These are phyloP conservation scores for Colletotrichum sansevieriae DNA, from an alignment of 2,329 filamentous ascomycete genomes.

Conservation along the genomic window DNA sequence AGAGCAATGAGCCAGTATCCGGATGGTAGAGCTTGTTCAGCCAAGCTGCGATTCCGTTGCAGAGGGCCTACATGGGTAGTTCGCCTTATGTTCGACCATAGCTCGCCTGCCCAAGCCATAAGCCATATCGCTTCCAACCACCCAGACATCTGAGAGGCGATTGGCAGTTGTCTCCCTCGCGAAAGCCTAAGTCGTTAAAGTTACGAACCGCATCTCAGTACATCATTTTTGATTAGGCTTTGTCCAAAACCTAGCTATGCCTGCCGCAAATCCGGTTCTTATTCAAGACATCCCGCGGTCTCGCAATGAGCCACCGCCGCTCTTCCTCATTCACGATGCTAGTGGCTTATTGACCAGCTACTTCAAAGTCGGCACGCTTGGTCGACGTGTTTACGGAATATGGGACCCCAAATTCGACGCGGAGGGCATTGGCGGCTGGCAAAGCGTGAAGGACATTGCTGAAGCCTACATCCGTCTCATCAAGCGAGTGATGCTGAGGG, in stretches of 20 bases:
- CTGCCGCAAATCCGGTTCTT: conserved; percentile 25
- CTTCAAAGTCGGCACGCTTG: conserved; percentile 29
- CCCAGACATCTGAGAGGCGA: too few species aligned
- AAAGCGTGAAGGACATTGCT: conserved; percentile 25
- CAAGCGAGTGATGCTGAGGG: conserved; percentile 34
- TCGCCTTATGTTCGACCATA: too few species aligned
- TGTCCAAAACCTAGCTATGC: conserved; percentile 13
- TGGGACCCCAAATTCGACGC: conserved; percentile 37
- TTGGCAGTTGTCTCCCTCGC: too few species aligned
- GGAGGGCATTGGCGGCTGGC: conserved; percentile 34
- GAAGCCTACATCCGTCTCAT: conserved; percentile 35
- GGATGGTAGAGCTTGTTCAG: too few species aligned
- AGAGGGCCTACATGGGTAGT: too few species aligned
- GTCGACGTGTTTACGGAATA: conserved; percentile 26
- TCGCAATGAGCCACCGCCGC: conserved; percentile 18
- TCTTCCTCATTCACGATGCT: conserved; percentile 34
- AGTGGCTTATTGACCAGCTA: conserved; percentile 33
- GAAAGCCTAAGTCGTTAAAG: too few species aligned
- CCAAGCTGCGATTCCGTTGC: too few species aligned
- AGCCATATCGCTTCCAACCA: too few species aligned
- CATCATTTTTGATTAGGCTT: too few species aligned
- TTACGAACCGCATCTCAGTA: too few species aligned
- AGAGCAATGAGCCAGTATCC: too few species aligned
- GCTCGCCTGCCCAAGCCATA: too few species aligned
- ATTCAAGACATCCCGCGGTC: conserved; percentile 31